phyloP scores from a whole-genome alignment of 192 early-diverging fungal genomes.

The Entomortierella parvispora region DNA sequence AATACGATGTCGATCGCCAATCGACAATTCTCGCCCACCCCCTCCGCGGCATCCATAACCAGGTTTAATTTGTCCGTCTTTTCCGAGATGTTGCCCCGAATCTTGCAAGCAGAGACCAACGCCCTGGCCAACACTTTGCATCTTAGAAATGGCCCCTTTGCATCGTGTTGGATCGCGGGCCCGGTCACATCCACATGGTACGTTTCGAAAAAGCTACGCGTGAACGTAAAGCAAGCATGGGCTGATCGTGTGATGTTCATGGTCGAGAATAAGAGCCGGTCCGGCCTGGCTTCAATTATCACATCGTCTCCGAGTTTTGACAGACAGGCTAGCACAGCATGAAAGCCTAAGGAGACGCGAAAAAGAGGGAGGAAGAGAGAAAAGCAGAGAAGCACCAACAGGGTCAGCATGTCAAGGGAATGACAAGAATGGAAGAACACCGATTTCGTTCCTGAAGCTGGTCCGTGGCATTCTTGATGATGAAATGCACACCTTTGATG shows the following conservation, averaged over 20 bases:
- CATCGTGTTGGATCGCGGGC: slow-evolving; percentile 23
- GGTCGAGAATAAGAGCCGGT: slow-evolving; percentile 65
- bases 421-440: too few relatives aligned
- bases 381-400: too few relatives aligned
- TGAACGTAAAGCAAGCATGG: slow-evolving; percentile 66
- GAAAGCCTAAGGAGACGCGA: slow-evolving; percentile 51
- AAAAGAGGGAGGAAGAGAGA: neutral
- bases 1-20: slow-evolving; percentile 40
- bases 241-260: slow-evolving; percentile 77
- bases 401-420: too few relatives aligned
- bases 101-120: slow-evolving; percentile 36
- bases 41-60: slow-evolving; percentile 41
- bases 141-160: slow-evolving; percentile 28
- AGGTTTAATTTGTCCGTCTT: slow-evolving; percentile 39
- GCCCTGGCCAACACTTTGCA: slow-evolving; percentile 41
- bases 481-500: slow-evolving; percentile 28
- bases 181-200: slow-evolving; percentile 56
- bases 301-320: slow-evolving; percentile 71
- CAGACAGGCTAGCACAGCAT: slow-evolving; percentile 66
- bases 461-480: too few relatives aligned
- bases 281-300: slow-evolving; percentile 64
- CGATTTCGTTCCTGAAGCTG: too few relatives aligned
- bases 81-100: slow-evolving; percentile 38
- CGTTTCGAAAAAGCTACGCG: slow-evolving; percentile 70
- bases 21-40: slow-evolving; percentile 40